Percentiles rank a stretch among this genome's conserved stretches.
phyloP scores from a whole-genome alignment of 2,329 filamentous ascomycete species.

The Aureobasidium sp. region DNA sequence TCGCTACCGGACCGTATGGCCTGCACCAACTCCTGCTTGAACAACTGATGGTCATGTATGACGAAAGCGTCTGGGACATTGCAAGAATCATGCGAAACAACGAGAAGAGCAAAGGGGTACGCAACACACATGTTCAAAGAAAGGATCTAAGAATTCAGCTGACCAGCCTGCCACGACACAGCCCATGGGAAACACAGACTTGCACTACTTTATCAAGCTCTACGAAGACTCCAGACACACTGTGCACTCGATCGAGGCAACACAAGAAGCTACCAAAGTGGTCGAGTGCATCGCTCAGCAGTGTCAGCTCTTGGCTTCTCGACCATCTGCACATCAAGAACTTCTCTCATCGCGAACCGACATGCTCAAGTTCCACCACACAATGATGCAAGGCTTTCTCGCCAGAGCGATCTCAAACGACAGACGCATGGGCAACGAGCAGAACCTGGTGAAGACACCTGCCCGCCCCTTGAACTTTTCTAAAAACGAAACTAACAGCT shows the following conservation, averaged over 20 bases:
- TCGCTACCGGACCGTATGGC: background rate
- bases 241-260: background rate
- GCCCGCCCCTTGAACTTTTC: no score
- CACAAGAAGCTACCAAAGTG: constrained; percentile 2
- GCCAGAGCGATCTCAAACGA: constrained; percentile 2
- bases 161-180: background rate
- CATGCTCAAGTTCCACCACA: background rate
- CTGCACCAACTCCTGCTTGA: background rate
- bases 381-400: background rate
- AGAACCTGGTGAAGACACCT: constrained; percentile 5
- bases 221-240: constrained; percentile 1
- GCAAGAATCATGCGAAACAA: background rate
- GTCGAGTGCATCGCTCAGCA: background rate
- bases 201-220: background rate
- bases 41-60: background rate
- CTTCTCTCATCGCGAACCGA: background rate
- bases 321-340: background rate
- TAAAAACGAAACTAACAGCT: background rate
- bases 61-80: constrained; percentile 3
- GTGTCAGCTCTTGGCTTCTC: background rate
- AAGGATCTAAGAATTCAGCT: background rate
- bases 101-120: background rate
- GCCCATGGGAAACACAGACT: background rate
- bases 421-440: background rate
- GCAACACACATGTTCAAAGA: background rate